These are phyloP conservation scores for Daldinia sp. DNA, from an alignment of 2,329 filamentous ascomycete species.

Conservation along the genomic window DNA sequence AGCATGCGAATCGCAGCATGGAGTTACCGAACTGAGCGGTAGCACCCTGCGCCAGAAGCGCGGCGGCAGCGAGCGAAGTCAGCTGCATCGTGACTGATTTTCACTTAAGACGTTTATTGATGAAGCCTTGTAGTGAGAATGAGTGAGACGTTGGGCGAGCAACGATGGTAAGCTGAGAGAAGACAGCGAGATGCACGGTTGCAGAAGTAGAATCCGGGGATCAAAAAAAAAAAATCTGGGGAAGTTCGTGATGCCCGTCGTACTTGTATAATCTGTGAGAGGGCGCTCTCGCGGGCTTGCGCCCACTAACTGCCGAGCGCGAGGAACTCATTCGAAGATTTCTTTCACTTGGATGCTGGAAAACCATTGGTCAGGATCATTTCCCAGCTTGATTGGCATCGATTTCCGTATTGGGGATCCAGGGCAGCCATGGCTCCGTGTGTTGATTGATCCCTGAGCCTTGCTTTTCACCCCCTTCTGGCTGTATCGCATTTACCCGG, in stretches of 20 bases:
- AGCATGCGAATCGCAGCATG: conserved; percentile 63
- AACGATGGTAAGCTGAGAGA: conserved; percentile 26
- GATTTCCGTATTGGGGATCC: conserved; percentile 45
- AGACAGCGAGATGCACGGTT: conserved; percentile 32
- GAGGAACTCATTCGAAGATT: conserved; percentile 42
- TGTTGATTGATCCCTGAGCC: conserved; percentile 47
- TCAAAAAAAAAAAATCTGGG: conserved; percentile 41
- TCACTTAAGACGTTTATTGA: conserved; percentile 24
- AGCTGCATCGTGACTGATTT: conserved; percentile 51
- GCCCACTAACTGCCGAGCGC: conserved; percentile 47
- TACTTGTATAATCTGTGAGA: conserved; percentile 45
- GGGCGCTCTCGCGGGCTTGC: conserved; percentile 32
- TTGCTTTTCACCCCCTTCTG: conserved; percentile 44
- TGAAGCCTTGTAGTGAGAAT: conserved; percentile 10
- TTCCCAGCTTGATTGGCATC: conserved; percentile 45
- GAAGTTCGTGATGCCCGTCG: conserved; percentile 41
- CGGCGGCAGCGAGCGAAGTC: conserved; percentile 50
- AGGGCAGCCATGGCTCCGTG: conserved; percentile 44
- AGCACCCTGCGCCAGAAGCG: conserved; percentile 51
- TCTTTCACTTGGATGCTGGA: conserved; percentile 34
- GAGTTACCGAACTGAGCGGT: conserved; percentile 51
- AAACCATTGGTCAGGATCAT: conserved; percentile 44
- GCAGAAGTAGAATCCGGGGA: conserved; percentile 40
- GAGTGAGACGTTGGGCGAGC: conserved; percentile 24
- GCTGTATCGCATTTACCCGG: conserved; percentile 51